These are phyloP conservation scores for Grifola frondosa DNA, from an alignment of 1,284 basidiomycete species.

Conservation along the genomic window DNA sequence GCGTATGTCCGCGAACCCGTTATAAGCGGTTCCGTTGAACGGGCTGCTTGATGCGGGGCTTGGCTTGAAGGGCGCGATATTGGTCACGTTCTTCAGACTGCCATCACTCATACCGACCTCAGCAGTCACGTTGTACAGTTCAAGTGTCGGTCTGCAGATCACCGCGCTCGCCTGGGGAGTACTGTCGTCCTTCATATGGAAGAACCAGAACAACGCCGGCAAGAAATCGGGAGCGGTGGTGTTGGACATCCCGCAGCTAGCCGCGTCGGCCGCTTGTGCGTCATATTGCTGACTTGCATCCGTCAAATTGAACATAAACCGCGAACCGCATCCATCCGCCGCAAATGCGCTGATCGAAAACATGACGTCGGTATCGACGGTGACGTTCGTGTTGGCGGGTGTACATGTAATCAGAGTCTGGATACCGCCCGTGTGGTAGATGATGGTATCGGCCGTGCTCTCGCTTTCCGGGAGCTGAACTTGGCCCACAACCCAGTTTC, in stretches of 20 bases:
- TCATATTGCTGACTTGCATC: conserved; percentile 47
- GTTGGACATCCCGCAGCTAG: conserved; percentile 35
- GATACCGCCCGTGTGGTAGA: conserved; percentile 53
- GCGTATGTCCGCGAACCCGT: too few species aligned
- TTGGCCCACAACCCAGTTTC: conserved; percentile 50
- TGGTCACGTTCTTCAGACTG: conserved; percentile 38
- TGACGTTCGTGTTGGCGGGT: conserved; percentile 33
- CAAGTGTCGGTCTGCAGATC: conserved; percentile 55
- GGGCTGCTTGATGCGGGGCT: conserved; percentile 32
- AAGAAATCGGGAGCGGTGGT: conserved; percentile 39
- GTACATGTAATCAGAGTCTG: conserved; percentile 48
- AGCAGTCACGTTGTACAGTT: conserved; percentile 42
- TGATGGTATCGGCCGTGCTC: conserved; percentile 46
- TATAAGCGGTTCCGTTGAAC: conserved; percentile 39
- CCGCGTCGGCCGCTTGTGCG: conserved; percentile 34
- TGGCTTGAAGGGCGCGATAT: conserved; percentile 28
- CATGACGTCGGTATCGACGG: conserved; percentile 19
- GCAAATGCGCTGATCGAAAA: conserved; percentile 43
- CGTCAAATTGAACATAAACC: conserved; percentile 37
- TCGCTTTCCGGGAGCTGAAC: conserved; percentile 48
- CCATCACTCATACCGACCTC: conserved; percentile 44
- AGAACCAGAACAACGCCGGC: conserved; percentile 67
- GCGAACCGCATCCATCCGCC: conserved; percentile 41
- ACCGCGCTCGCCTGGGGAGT: conserved; percentile 45
- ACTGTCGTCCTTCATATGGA: conserved; percentile 30